phyloP scores from a whole-genome alignment of 2,329 filamentous ascomycete genomes.

The Orbilia brochopaga region DNA sequence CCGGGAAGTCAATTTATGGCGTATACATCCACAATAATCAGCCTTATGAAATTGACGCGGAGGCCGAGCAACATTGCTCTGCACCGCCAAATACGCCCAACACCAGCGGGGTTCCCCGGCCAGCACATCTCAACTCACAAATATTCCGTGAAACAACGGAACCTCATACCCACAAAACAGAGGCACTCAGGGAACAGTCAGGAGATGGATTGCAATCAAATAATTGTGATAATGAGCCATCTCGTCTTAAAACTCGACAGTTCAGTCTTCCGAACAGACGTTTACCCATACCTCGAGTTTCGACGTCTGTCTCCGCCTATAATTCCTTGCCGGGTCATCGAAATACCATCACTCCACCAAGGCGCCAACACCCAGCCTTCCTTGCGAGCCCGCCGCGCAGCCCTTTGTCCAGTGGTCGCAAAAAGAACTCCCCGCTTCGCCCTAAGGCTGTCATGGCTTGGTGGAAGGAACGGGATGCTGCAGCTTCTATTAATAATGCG shows the following conservation, averaged over 20 bases:
- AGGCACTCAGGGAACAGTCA: neutral
- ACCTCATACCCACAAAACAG: neutral
- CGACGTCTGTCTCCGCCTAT: neutral
- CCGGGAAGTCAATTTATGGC: slow-evolving; percentile 40
- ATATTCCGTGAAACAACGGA: neutral
- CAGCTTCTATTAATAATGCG: neutral
- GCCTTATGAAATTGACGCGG: neutral
- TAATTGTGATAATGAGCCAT: neutral
- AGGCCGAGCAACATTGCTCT: too few species aligned
- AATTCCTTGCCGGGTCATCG: slow-evolving; percentile 2
- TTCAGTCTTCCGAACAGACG: slow-evolving; percentile 12
- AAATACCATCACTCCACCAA: slow-evolving; percentile 4
- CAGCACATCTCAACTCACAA: neutral
- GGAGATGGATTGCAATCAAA: neutral
- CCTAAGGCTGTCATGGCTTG: slow-evolving; percentile 44
- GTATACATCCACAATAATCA: slow-evolving; percentile 12
- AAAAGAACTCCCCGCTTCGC: slow-evolving; percentile 16
- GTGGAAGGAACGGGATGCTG: slow-evolving; percentile 47
- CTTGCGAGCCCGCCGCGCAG: slow-evolving; percentile 22
- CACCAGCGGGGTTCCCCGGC: neutral
- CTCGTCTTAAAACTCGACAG: neutral
- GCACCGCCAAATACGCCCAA: slow-evolving; percentile 12
- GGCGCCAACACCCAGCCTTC: slow-evolving; percentile 11
- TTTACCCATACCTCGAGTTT: neutral
- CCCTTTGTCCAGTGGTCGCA: slow-evolving; percentile 11